Conservation (phyloP, 2,329 filamentous ascomycete species). For the Leptographium procerum region DNA sequence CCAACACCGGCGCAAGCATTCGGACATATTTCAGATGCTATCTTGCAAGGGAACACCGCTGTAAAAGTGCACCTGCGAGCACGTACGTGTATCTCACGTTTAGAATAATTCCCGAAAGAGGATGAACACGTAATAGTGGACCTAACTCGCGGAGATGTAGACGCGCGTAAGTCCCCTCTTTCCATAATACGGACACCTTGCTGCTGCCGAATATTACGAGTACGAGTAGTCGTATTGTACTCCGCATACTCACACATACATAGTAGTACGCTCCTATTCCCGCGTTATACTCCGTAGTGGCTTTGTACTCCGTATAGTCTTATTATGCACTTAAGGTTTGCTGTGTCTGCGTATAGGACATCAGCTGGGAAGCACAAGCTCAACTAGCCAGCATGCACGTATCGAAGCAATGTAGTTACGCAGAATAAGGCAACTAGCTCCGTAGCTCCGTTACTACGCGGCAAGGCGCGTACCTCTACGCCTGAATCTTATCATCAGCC, state of each 20-base stretch:
- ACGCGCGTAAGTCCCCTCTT: background rate
- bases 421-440: background rate
- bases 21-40: background rate
- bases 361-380: no score
- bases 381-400: background rate
- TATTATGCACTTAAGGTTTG: no score
- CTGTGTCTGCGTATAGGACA: no score
- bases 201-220: no score
- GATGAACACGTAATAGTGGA: background rate
- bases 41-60: background rate
- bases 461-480: background rate
- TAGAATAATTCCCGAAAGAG: background rate
- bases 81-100: background rate
- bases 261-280: no score
- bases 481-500: background rate
- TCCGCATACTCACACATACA: no score
- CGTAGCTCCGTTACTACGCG: background rate
- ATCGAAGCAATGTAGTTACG: background rate
- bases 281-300: no score
- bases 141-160: background rate
- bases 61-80: background rate
- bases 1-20: background rate
- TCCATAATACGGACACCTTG: background rate
- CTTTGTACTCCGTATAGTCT: no score
- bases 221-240: no score